Evolutionary conservation across 805 yeast genomes (phyloP), one percentile per base, ranked within the genome.

Genomic region (Candida ovalis): DNA sequence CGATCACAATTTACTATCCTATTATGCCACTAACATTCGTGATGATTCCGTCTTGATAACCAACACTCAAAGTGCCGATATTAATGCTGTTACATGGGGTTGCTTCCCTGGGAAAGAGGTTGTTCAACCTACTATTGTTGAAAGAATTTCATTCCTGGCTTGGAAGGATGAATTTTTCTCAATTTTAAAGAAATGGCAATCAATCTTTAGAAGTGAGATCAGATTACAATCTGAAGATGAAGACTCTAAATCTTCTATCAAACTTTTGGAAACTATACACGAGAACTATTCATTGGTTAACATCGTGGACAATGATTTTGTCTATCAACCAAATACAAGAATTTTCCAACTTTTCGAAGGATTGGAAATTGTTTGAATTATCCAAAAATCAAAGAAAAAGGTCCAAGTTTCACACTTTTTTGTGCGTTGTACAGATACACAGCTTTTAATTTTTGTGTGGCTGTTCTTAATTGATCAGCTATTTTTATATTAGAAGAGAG

Each of bases 41-140:
- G 78, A 81, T 2, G 61, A 70, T 30, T 77, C 80, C 2, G 81
- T 80, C 38, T 71, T 90, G 46, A 53, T 64, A 18, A 80, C 96
- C 43, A 91, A 91, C 66, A 81, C 77, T 22, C 82, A 79, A 40
- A 59, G 49, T 25, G 88, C 83, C 33, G 86, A 82, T 52, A 90
- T 95, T 54, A 91, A 88, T 62, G 97, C 98, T 8, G 97, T 92
- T 48, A 92, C 98, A 18, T 92, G 98, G 98, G 98, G 98, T 54
- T 89, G 91, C 47, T 90, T 88, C 81, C 97, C 98, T 24, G 96
- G 96, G 35, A 86, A 85, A 62, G 97, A 92, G 70, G 86, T 92
- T 46, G 76, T 88, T 54, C 98, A 92, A 71, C 97, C 98, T 45
- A 92, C 98, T 0, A 89, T 92, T 64, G 97, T 92, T 19, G 98